These are phyloP conservation scores for Bipolaris cookei DNA, from an alignment of 2,329 filamentous ascomycete species.

Conservation along the genomic window DNA sequence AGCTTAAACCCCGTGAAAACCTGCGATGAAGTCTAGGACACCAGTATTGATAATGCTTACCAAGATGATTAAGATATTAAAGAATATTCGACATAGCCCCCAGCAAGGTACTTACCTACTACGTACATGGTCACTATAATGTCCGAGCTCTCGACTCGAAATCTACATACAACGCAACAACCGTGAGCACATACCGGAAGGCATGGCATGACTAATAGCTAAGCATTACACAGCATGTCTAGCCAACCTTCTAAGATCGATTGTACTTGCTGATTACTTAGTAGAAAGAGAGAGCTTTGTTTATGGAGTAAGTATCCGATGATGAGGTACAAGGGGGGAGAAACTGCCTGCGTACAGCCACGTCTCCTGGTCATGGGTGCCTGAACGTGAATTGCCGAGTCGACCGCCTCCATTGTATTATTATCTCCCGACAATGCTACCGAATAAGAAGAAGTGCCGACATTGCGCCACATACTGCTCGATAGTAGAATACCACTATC, in stretches of 20 bases:
- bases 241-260: neutral
- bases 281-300: neutral
- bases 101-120: neutral
- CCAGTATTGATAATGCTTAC: neutral
- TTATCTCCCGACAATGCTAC: neutral
- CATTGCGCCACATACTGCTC: neutral
- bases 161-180: neutral
- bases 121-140: neutral
- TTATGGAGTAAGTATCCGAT: neutral
- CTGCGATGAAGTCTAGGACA: neutral
- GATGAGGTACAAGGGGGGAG: neutral
- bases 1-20: too few relatives aligned
- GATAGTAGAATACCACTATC: neutral
- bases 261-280: too few relatives aligned
- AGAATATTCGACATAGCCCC: neutral
- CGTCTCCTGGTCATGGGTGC: neutral
- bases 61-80: neutral
- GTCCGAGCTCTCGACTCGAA: neutral
- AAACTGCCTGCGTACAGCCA: neutral
- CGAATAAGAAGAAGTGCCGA: neutral
- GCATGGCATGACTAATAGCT: neutral
- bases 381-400: neutral
- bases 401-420: neutral
- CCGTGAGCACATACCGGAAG: neutral
- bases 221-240: neutral